These are phyloP conservation scores for Colletotrichum theobromicola DNA, from an alignment of 2,329 filamentous ascomycete genomes.

Conservation along the genomic window DNA sequence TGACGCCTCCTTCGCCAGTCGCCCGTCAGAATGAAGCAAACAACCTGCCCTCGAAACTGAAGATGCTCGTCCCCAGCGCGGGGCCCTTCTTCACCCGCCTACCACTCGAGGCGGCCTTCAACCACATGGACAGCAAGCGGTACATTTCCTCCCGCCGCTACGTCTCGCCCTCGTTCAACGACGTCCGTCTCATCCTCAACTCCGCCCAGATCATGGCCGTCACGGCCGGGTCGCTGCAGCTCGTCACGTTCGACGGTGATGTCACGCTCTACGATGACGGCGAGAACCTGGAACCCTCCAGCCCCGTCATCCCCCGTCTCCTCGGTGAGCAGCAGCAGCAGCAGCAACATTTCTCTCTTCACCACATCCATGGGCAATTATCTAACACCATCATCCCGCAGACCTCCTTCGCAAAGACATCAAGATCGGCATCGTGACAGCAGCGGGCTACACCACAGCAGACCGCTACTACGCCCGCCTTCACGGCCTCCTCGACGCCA, in stretches of 20 bases:
- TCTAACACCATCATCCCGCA: conserved; percentile 23
- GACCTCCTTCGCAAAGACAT: conserved; percentile 79
- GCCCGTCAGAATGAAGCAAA: conserved; percentile 70
- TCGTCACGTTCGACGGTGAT: conserved; percentile 97
- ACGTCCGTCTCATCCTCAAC: conserved; percentile 90
- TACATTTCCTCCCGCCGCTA: conserved; percentile 91
- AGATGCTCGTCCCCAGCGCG: conserved; percentile 87
- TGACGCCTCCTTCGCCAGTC: conserved; percentile 53
- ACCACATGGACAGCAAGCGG: conserved; percentile 83
- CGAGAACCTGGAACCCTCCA: conserved; percentile 74
- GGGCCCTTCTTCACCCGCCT: conserved; percentile 94
- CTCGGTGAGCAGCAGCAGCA: conserved; percentile 44
- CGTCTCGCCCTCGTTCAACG: conserved; percentile 96
- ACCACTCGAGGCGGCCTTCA: conserved; percentile 87
- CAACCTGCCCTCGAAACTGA: conserved; percentile 83
- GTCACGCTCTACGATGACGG: conserved; percentile 96
- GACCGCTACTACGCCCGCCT: conserved; percentile 86
- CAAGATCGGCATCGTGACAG: conserved; percentile 93
- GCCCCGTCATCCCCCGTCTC: conserved; percentile 75
- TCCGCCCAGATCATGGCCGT: conserved; percentile 94
- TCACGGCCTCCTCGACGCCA: conserved; percentile 83
- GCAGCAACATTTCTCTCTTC: neutral
- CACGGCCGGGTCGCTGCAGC: conserved; percentile 73
- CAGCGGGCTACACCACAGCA: conserved; percentile 90
- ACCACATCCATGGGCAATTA: neutral